Conservation (phyloP, 176 grass and related monocot genomes). For the Aegilops sharonensis region DNA sequence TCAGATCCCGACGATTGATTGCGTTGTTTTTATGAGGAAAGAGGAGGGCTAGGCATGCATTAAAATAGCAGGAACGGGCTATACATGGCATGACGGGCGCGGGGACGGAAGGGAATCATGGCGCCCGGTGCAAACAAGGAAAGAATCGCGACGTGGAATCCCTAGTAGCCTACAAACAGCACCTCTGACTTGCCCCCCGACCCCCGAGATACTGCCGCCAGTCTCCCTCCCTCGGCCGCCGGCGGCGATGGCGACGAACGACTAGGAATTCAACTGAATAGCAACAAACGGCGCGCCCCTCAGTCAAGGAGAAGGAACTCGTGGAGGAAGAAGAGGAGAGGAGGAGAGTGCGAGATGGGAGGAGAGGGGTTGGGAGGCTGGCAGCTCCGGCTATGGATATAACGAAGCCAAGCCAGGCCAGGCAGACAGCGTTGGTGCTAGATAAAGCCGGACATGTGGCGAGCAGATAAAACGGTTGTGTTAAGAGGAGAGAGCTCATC, state of each 20-base stretch:
- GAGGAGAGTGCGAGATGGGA: background rate
- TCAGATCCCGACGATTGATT: conserved; percentile 47
- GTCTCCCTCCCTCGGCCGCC: background rate
- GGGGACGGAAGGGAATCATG: background rate
- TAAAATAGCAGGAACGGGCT: conserved; percentile 35
- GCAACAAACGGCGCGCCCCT: background rate
- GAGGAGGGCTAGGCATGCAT: conserved; percentile 21
- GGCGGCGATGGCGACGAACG: conserved; percentile 24
- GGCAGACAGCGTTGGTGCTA: background rate
- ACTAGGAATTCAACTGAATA: background rate
- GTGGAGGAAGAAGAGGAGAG: background rate
- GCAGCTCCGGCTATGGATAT: conserved; percentile 6
- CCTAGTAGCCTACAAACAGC: background rate
- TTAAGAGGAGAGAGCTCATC: background rate
- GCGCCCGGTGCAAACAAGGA: background rate
- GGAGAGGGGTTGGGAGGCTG: background rate
- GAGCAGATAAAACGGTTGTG: background rate
- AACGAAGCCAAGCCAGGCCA: background rate
- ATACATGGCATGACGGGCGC: background rate
- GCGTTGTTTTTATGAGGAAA: conserved; percentile 1
- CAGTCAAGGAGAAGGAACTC: background rate
- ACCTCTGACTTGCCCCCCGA: background rate
- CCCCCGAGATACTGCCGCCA: background rate
- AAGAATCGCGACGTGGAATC: background rate
- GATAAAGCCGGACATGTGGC: conserved; percentile 42